phyloP scores from a whole-genome alignment of 345 rosid species.

The Firmiana major region DNA sequence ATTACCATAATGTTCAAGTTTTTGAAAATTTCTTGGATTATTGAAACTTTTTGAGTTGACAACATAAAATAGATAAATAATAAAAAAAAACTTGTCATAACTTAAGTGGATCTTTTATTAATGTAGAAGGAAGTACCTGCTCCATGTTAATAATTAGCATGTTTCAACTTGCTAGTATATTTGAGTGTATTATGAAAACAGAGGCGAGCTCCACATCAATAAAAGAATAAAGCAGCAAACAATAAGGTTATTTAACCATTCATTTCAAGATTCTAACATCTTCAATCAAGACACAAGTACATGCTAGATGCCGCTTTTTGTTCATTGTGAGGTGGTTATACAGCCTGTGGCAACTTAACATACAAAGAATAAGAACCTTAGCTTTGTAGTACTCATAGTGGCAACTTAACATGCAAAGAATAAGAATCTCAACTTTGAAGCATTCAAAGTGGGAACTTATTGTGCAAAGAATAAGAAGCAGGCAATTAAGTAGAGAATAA shows the following conservation, averaged over 20 bases:
- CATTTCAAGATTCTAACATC: not conserved
- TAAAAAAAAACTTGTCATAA: not conserved
- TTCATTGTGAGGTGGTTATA: not conserved
- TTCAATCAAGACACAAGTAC: not conserved
- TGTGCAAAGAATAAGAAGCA: not conserved
- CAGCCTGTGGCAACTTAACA: not conserved
- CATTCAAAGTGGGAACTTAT: not conserved
- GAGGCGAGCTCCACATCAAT: not conserved
- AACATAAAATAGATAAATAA: not conserved
- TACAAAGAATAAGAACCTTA: conserved; percentile 2
- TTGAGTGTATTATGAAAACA: not conserved
- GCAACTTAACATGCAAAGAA: not conserved
- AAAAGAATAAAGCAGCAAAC: not conserved
- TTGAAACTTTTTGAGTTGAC: not conserved
- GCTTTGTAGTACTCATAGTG: not conserved
- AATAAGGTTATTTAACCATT: not conserved
- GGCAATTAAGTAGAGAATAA: not conserved
- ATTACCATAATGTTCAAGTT: not conserved
- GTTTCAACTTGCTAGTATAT: not conserved
- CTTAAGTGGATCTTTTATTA: not conserved
- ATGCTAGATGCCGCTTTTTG: not conserved
- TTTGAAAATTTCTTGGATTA: not conserved
- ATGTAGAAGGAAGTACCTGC: not conserved
- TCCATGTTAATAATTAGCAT: not conserved
- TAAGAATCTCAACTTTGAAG: not conserved